phyloP scores from a whole-genome alignment of 768 basidiomycete species.

The Epithele typhae region DNA sequence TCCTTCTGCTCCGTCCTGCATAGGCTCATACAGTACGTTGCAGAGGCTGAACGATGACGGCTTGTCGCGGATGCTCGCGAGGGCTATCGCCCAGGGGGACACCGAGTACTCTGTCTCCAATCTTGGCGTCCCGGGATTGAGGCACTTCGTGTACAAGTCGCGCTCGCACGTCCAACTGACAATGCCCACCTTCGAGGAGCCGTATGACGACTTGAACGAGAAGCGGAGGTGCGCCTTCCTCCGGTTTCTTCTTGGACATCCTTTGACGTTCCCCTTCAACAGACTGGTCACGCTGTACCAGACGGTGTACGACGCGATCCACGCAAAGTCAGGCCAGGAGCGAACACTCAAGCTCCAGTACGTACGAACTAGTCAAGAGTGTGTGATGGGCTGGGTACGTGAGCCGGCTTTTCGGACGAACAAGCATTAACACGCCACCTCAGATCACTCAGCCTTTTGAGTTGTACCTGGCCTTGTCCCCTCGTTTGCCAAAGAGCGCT shows the following conservation, averaged over 20 bases:
- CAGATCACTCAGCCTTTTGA: conserved; percentile 95
- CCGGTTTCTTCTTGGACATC: neutral
- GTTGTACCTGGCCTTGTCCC: conserved; percentile 79
- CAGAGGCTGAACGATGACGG: conserved; percentile 68
- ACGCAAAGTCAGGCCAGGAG: conserved; percentile 83
- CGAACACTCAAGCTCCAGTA: conserved; percentile 83
- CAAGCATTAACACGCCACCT: neutral
- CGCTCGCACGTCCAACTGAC: conserved; percentile 88
- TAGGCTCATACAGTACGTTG: neutral
- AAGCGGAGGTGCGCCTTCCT: conserved; percentile 46
- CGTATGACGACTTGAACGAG: conserved; percentile 62
- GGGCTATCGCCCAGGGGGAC: conserved; percentile 41
- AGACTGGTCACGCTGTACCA: conserved; percentile 89
- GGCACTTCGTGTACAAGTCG: conserved; percentile 96
- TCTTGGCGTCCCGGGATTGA: conserved; percentile 82
- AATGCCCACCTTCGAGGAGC: conserved; percentile 78
- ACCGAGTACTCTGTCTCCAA: conserved; percentile 70
- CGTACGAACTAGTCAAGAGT: conserved; percentile 79
- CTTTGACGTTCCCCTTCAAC: conserved; percentile 7
- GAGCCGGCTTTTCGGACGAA: no score
- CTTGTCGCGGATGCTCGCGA: conserved; percentile 44
- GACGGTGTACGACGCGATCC: conserved; percentile 80
- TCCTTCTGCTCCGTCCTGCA: neutral
- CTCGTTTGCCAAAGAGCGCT: conserved; percentile 82
- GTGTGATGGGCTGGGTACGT: conserved; percentile 92